Conservation (phyloP, 2,329 filamentous ascomycete genomes). For the Scorias spongiosa region DNA sequence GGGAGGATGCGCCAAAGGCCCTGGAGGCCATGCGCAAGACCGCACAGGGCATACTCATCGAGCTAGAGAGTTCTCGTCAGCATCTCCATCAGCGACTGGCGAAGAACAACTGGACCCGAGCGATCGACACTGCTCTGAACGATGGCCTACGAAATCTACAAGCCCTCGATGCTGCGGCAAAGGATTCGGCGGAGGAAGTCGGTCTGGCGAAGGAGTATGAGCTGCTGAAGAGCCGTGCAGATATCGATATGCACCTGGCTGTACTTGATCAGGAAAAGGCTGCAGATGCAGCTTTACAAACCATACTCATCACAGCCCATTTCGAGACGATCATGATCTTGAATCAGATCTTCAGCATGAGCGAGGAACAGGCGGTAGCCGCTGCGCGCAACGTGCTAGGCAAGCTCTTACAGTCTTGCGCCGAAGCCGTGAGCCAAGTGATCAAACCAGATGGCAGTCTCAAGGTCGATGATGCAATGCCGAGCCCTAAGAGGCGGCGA, state of each 20-base stretch:
- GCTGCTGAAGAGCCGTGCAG: conserved; percentile 67
- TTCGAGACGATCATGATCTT: conserved; percentile 82
- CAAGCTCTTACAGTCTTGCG: conserved; percentile 63
- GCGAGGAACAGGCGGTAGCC: conserved; percentile 65
- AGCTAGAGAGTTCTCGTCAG: conserved; percentile 78
- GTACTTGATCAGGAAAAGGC: conserved; percentile 73
- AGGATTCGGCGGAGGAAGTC: conserved; percentile 44
- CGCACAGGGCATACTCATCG: conserved; percentile 72
- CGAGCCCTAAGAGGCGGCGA: conserved; percentile 62
- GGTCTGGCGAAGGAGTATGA: conserved; percentile 70
- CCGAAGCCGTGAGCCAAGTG: conserved; percentile 60
- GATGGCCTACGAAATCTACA: conserved; percentile 68
- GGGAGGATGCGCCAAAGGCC: conserved; percentile 51
- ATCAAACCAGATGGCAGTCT: conserved; percentile 75
- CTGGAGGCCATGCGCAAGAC: conserved; percentile 69
- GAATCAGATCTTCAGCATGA: conserved; percentile 66
- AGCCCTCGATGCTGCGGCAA: conserved; percentile 50
- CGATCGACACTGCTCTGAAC: conserved; percentile 73
- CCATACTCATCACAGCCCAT: conserved; percentile 73
- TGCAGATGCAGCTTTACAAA: conserved; percentile 62
- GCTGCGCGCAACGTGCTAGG: conserved; percentile 64
- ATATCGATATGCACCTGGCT: conserved; percentile 60
- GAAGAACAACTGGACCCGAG: conserved; percentile 72
- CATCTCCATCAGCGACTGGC: conserved; percentile 76
- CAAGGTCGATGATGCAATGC: conserved; percentile 47